phyloP scores from a whole-genome alignment of 805 yeast genomes.

The Cyberlindnera amylophila region DNA sequence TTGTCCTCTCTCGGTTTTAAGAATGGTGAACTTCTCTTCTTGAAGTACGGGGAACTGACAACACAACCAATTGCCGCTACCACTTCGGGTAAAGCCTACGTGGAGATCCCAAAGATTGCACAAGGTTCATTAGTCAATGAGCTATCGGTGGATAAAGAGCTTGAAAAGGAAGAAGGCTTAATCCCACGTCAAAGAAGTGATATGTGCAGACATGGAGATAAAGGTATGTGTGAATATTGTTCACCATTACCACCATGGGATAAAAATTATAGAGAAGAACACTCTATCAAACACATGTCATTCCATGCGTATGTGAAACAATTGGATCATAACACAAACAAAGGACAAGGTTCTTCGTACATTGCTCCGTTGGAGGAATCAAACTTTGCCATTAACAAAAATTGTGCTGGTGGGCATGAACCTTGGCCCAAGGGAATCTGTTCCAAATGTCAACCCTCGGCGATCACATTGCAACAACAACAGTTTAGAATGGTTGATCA shows the following conservation, averaged over 20 bases:
- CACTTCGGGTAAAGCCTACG: slow-evolving; percentile 8
- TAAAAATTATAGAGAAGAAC: slow-evolving; percentile 62
- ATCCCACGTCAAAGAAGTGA: slow-evolving; percentile 58
- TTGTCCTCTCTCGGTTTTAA: slow-evolving; percentile 38
- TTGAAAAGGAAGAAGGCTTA: slow-evolving; percentile 68
- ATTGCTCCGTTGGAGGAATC: slow-evolving; percentile 79
- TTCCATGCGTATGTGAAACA: slow-evolving; percentile 80
- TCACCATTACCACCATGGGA: slow-evolving; percentile 97
- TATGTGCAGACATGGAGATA: slow-evolving; percentile 82
- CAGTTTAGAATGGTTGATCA: slow-evolving; percentile 95
- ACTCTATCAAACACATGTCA: slow-evolving; percentile 82
- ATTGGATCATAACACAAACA: slow-evolving; percentile 60
- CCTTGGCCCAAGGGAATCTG: slow-evolving; percentile 96
- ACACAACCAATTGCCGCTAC: slow-evolving; percentile 9
- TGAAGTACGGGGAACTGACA: slow-evolving; percentile 25
- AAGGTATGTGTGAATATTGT: slow-evolving; percentile 98
- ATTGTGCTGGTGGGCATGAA: slow-evolving; percentile 77
- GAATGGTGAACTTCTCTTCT: slow-evolving; percentile 46
- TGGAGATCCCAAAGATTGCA: slow-evolving; percentile 13
- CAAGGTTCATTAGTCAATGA: slow-evolving; percentile 40
- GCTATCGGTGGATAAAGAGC: slow-evolving; percentile 58
- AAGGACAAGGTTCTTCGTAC: slow-evolving; percentile 57
- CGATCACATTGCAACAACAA: slow-evolving; percentile 88
- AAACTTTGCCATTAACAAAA: slow-evolving; percentile 55
- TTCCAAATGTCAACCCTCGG: slow-evolving; percentile 94